These are phyloP conservation scores for Trichomonas tenax DNA, from an alignment of 208 protist species.

Conservation along the genomic window DNA sequence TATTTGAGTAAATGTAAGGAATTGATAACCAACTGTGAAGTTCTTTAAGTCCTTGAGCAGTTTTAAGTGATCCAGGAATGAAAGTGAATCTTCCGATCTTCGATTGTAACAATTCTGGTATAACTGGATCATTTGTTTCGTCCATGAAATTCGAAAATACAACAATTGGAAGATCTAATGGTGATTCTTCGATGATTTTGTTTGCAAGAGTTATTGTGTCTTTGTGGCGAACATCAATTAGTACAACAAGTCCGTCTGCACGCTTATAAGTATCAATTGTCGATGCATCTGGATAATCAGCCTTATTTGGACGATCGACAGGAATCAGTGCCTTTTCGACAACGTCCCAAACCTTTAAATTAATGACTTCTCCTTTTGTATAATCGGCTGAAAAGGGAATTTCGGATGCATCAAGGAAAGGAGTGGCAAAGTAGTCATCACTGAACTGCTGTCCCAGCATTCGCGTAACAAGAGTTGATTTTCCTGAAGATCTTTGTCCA, in stretches of 20 bases:
- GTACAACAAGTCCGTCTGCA: not conserved
- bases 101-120: not conserved
- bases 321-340: not conserved
- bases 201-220: not conserved
- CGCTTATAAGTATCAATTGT: not conserved
- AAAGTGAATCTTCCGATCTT: not conserved
- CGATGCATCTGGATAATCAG: not conserved
- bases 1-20: not conserved
- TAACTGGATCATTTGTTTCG: not conserved
- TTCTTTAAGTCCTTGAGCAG: not conserved
- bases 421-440: not conserved
- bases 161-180: not conserved
- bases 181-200: not conserved
- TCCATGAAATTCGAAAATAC: slow-evolving; percentile 5
- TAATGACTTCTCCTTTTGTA: not conserved
- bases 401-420: not conserved
- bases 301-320: not conserved
- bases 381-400: not conserved
- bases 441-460: not conserved
- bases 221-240: not conserved
- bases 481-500: not conserved
- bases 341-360: not conserved
- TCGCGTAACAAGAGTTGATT: not conserved
- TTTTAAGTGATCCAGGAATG: not conserved
- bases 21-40: not conserved